Conservation (phyloP, 495 filamentous ascomycete genomes). For the Antarctomyces pellizariae region DNA sequence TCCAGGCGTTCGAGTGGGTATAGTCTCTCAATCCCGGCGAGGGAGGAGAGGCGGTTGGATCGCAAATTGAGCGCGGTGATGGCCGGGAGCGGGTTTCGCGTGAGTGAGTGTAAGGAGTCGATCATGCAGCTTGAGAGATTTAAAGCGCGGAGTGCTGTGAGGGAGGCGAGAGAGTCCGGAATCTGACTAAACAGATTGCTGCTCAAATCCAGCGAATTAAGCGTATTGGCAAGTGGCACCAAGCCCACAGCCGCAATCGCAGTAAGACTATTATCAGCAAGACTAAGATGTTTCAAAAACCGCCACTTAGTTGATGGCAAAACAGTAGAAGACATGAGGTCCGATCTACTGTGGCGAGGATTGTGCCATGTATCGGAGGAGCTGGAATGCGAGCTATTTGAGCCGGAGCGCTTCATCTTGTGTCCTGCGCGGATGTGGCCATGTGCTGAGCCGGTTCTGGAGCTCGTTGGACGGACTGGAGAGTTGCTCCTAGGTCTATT, state of each 20-base stretch:
- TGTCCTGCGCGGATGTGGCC: slow-evolving; percentile 33
- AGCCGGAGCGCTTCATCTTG: slow-evolving; percentile 64
- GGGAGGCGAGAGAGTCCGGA: slow-evolving; percentile 62
- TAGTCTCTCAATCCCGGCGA: slow-evolving; percentile 77
- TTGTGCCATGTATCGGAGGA: slow-evolving; percentile 45
- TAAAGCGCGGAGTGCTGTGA: slow-evolving; percentile 64
- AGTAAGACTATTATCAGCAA: slow-evolving; percentile 78
- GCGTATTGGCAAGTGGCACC: slow-evolving; percentile 55
- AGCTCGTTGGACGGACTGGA: slow-evolving; percentile 47
- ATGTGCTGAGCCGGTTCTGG: slow-evolving; percentile 39
- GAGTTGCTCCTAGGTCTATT: slow-evolving; percentile 49
- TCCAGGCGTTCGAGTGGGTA: slow-evolving; percentile 76
- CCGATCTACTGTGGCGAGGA: slow-evolving; percentile 42
- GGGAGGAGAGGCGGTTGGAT: slow-evolving; percentile 64
- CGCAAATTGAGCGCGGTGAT: slow-evolving; percentile 85
- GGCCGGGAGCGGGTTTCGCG: slow-evolving; percentile 68
- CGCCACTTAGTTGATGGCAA: slow-evolving; percentile 80
- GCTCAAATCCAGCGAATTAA: slow-evolving; percentile 80
- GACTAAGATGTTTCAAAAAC: slow-evolving; percentile 71
- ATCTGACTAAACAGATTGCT: slow-evolving; percentile 78
- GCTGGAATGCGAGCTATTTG: slow-evolving; percentile 80
- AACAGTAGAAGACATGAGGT: slow-evolving; percentile 35
- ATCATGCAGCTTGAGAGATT: slow-evolving; percentile 97
- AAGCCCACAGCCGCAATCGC: slow-evolving; percentile 51
- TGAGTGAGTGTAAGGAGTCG: slow-evolving; percentile 71